phyloP scores from a whole-genome alignment of 2,329 filamentous ascomycete species.

The Metarhizium humberi region DNA sequence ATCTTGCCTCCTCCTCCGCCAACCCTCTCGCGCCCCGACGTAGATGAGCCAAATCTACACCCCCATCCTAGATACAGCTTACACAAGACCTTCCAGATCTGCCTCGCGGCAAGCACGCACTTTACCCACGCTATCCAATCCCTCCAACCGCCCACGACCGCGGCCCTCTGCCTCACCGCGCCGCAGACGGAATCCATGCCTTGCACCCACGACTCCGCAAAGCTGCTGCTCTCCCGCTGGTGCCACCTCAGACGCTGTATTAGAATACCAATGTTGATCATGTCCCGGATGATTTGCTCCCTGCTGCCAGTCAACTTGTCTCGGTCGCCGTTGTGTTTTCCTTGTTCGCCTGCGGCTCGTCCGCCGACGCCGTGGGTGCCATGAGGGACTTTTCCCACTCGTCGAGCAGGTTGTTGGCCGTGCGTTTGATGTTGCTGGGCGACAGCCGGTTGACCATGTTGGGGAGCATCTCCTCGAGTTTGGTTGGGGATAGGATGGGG shows the following conservation, averaged over 20 bases:
- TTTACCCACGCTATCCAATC: background rate
- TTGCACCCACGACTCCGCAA: background rate
- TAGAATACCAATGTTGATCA: background rate
- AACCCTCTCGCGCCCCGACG: background rate
- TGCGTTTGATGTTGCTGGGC: slow-evolving; percentile 69
- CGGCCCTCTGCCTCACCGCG: background rate
- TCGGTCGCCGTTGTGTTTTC: slow-evolving; percentile 22
- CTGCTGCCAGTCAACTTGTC: slow-evolving; percentile 2
- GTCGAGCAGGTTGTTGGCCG: slow-evolving; percentile 77
- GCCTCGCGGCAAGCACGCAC: background rate
- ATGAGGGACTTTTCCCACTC: slow-evolving; percentile 69
- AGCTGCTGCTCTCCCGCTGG: background rate
- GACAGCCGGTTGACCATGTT: slow-evolving; percentile 62
- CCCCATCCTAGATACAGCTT: background rate
- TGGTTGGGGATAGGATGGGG: slow-evolving; percentile 25
- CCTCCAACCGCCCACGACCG: background rate
- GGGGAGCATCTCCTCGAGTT: slow-evolving; percentile 52
- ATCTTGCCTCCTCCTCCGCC: background rate
- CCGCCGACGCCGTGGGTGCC: slow-evolving; percentile 11
- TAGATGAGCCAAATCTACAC: background rate
- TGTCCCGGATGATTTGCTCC: slow-evolving; percentile 6
- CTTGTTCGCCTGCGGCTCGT: slow-evolving; percentile 17
- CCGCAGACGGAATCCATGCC: background rate
- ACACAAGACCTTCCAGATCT: background rate
- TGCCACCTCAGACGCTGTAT: background rate